Evolutionary conservation across 345 rosid genomes (phyloP), one percentile per base, ranked within the genome.

Genomic region (Moringa oleifera): DNA sequence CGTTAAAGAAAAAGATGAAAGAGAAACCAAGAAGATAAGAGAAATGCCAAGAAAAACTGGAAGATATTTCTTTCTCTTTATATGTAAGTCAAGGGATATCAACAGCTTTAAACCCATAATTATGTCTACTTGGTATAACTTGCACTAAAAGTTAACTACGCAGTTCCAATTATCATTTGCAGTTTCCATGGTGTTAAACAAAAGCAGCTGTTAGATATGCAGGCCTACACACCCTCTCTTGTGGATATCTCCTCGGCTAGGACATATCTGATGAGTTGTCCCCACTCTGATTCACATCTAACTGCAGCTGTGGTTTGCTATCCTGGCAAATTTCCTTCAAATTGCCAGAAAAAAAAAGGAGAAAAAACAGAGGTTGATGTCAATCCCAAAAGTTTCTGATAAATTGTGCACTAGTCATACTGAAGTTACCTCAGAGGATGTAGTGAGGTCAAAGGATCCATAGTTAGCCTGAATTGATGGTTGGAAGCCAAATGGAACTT

Each of bases 321-420:
- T 72, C 85, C 59, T 77, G 62, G 24, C 70, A 70, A 33, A 74
- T 68, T 54, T 71, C 83, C 85, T 83, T 69, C 73, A 80, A 33
- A 51, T 33, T 12, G 57, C 51, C 61, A 63, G 8, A 55, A 61
- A 54, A 20, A 21, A 19, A 51, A n/a, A 6, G 2, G 51, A 1
- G 4, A 51, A 51, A 4, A 4, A n/a, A 18, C 15, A 51, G n/a
- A 51, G 20, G 53, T 6, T 5, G 0, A 20, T n/a, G 33, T 70
- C 50, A 69, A 62, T 56, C 58, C 59, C 25, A 51, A 55, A 37
- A 52, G 21, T 47, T 2, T 59, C 23, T 6, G 18, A 52, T 5
- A 25, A 47, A 73, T 61, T 61, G 24, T 25, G 20, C 11, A 58
- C 7, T 59, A 18, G 19, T 68, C 50, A 52, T 16, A 52, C 47